Conservation (phyloP, 768 basidiomycete genomes). For the Suillus subluteus region DNA sequence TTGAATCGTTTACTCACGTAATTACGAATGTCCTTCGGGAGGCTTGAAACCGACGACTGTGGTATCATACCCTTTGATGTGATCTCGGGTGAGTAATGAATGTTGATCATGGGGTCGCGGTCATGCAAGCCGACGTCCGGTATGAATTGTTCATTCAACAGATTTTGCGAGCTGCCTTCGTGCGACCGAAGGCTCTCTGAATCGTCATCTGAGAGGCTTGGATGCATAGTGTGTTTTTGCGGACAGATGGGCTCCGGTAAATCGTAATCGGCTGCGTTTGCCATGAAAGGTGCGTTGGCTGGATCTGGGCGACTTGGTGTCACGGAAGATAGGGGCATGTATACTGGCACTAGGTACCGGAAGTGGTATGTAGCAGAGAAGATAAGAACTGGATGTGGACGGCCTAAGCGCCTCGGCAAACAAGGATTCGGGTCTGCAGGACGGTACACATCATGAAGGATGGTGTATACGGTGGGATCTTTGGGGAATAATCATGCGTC, state of each 20-base stretch:
- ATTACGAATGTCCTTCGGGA: constrained; percentile 33
- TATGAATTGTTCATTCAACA: constrained; percentile 25
- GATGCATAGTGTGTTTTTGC: not conserved
- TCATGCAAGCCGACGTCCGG: constrained; percentile 32
- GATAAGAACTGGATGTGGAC: constrained; percentile 36
- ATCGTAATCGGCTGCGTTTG: constrained; percentile 9
- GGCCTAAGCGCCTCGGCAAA: constrained; percentile 17
- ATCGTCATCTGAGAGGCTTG: not conserved
- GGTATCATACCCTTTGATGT: constrained; percentile 1
- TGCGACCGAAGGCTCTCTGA: not conserved
- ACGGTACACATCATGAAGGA: constrained; percentile 61
- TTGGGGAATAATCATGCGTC: constrained; percentile 9
- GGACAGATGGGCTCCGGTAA: not conserved
- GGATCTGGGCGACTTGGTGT: constrained; percentile 7
- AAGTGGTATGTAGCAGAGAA: constrained; percentile 67
- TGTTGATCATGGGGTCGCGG: constrained; percentile 22
- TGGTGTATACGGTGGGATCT: constrained; percentile 72
- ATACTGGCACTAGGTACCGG: constrained; percentile 38
- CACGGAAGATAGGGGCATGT: constrained; percentile 20
- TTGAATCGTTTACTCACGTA: constrained; percentile 34
- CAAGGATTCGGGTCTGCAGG: constrained; percentile 31
- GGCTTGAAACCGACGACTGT: constrained; percentile 28
- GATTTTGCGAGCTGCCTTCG: constrained; percentile 20
- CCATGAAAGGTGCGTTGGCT: not conserved
- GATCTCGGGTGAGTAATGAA: constrained; percentile 21